Conservation (phyloP, 2,329 filamentous ascomycete genomes). For the Diplocarpon rosae region DNA sequence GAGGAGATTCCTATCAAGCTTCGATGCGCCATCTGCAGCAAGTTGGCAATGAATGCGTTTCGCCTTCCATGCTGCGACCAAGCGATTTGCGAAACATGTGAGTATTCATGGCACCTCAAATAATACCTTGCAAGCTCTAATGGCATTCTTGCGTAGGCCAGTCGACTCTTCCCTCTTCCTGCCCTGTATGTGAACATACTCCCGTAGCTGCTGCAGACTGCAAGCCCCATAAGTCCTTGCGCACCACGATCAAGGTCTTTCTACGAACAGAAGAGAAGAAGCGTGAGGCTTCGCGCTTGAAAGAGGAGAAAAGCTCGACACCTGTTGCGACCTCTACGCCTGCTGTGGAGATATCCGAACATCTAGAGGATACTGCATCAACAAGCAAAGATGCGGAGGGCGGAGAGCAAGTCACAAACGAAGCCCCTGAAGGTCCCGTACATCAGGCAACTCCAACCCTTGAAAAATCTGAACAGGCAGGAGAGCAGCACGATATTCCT, state of each 20-base stretch:
- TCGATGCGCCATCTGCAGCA: conserved; percentile 87
- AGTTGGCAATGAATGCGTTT: conserved; percentile 81
- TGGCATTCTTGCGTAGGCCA: conserved; percentile 46
- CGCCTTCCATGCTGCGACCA: conserved; percentile 92
- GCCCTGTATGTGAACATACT: conserved; percentile 86
- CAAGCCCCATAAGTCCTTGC: conserved; percentile 79
- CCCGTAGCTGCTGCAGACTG: conserved; percentile 80
- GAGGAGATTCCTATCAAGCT: conserved; percentile 94
- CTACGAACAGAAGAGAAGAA: conserved; percentile 88
- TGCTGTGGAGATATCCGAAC: conserved; percentile 6
- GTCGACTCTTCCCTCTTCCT: conserved; percentile 62
- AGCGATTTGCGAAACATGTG: conserved; percentile 84
- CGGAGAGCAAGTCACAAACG: conserved; percentile 10
- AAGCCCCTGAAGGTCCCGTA: conserved; percentile 7
- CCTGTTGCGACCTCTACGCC: conserved; percentile 12
- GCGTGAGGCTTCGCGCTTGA: conserved; percentile 50
- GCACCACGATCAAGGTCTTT: conserved; percentile 86
- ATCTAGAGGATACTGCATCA: not conserved
- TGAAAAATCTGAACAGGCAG: conserved; percentile 7
- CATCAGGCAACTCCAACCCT: conserved; percentile 4
- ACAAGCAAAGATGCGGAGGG: conserved; percentile 1
- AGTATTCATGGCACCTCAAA: conserved; percentile 8
- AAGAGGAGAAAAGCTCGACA: conserved; percentile 28
- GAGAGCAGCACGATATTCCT: conserved; percentile 28
- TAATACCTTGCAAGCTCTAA: conserved; percentile 4